Percentiles rank a stretch among this genome's conserved stretches.
These are phyloP conservation scores for Nicotiana obtusifolia DNA, from an alignment of 257 asterid species.

Conservation along the genomic window DNA sequence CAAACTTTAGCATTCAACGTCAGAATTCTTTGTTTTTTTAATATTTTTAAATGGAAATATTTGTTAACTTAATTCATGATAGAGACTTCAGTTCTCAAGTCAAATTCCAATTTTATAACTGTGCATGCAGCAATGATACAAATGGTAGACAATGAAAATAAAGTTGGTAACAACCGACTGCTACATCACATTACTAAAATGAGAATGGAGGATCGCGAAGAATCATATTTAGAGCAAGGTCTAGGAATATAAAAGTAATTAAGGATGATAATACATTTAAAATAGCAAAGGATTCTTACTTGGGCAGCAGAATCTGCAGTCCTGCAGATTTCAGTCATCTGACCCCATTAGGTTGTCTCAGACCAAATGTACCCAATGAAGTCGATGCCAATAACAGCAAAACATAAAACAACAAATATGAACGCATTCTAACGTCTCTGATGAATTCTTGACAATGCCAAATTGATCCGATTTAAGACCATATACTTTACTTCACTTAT, in stretches of 20 bases:
- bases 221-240: neutral
- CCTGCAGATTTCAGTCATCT: slow-evolving; percentile 27
- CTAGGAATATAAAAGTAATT: neutral
- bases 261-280: slow-evolving; percentile 2
- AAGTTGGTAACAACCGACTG: neutral
- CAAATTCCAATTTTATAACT: neutral
- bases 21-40: neutral
- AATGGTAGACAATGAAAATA: neutral
- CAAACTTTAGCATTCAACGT: neutral
- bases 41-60: neutral
- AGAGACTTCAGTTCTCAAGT: neutral
- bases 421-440: slow-evolving; percentile 11
- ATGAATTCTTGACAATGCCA: slow-evolving; percentile 4
- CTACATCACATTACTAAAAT: neutral
- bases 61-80: neutral
- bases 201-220: neutral
- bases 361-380: slow-evolving; percentile 14
- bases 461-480: neutral
- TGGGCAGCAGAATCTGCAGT: slow-evolving; percentile 25
- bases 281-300: slow-evolving; percentile 24
- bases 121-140: neutral
- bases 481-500: neutral
- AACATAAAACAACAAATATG: slow-evolving; percentile 12
- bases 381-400: slow-evolving; percentile 17
- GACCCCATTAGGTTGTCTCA: slow-evolving; percentile 18